These are phyloP conservation scores for Trametes meyenii DNA, from an alignment of 768 basidiomycete species.

Conservation along the genomic window DNA sequence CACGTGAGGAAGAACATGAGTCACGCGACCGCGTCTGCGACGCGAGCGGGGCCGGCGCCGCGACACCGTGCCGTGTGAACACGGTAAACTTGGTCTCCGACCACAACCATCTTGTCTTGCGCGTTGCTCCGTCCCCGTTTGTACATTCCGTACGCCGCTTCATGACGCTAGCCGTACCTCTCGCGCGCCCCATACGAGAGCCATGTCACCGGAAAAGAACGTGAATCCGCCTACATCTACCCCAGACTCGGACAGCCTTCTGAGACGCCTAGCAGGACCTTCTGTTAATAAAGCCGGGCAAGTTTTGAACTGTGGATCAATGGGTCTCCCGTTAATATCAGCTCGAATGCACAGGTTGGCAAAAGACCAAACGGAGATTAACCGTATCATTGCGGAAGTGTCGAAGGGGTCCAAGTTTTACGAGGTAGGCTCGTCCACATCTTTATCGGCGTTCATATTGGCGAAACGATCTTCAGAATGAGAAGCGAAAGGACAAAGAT, in stretches of 20 bases:
- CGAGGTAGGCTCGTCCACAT: conserved; percentile 50
- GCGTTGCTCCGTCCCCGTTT: neutral
- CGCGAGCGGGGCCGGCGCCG: neutral
- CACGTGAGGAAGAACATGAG: neutral
- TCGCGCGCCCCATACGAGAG: neutral
- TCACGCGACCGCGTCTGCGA: neutral
- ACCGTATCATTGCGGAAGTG: conserved; percentile 85
- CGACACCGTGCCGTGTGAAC: neutral
- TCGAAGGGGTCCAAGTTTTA: conserved; percentile 95
- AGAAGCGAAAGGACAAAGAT: conserved; percentile 88
- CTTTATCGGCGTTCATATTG: neutral
- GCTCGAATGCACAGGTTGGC: conserved; percentile 47
- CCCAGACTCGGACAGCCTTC: conserved; percentile 68
- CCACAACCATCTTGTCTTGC: neutral
- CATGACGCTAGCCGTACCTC: neutral
- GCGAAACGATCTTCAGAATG: conserved; percentile 54
- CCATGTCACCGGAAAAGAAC: neutral
- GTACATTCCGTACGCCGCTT: neutral
- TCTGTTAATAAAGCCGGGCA: conserved; percentile 90
- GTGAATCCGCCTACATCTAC: conserved; percentile 41
- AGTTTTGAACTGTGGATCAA: conserved; percentile 27
- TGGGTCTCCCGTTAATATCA: neutral
- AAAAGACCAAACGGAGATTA: conserved; percentile 82
- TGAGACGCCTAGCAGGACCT: conserved; percentile 83
- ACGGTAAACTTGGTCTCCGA: neutral